phyloP scores from a whole-genome alignment of 2,329 filamentous ascomycete species.

The Hypoxylon sp. region DNA sequence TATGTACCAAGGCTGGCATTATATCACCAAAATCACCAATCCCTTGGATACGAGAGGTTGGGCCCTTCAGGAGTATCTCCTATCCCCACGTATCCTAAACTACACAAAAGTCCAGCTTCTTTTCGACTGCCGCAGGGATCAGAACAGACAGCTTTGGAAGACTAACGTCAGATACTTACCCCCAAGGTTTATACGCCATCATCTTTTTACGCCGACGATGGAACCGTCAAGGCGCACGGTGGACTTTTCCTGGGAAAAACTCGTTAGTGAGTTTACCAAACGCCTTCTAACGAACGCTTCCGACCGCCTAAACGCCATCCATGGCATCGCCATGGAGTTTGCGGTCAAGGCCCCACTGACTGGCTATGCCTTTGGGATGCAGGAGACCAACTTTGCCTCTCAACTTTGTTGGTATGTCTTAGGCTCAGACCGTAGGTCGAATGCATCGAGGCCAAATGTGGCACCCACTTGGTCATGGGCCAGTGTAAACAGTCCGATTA shows the following conservation, averaged over 20 bases:
- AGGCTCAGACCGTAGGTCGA: too few species aligned
- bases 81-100: not conserved
- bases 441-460: too few species aligned
- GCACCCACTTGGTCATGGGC: too few species aligned
- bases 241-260: too few species aligned
- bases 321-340: not conserved
- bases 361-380: too few species aligned
- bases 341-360: not conserved
- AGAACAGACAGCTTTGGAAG: not conserved
- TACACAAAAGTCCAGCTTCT: not conserved
- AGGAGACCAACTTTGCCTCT: too few species aligned
- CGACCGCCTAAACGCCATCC: not conserved
- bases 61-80: too few species aligned
- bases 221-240: not conserved
- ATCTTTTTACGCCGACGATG: not conserved
- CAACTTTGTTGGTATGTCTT: too few species aligned
- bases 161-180: not conserved
- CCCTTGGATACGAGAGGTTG: too few species aligned
- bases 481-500: too few species aligned
- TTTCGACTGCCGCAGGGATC: not conserved
- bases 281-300: not conserved
- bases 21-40: not conserved
- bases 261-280: not conserved
- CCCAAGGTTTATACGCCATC: not conserved
- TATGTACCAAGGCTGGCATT: too few species aligned